These are phyloP conservation scores for Pyricularia grisea DNA, from an alignment of 2,329 filamentous ascomycete species.

Conservation along the genomic window DNA sequence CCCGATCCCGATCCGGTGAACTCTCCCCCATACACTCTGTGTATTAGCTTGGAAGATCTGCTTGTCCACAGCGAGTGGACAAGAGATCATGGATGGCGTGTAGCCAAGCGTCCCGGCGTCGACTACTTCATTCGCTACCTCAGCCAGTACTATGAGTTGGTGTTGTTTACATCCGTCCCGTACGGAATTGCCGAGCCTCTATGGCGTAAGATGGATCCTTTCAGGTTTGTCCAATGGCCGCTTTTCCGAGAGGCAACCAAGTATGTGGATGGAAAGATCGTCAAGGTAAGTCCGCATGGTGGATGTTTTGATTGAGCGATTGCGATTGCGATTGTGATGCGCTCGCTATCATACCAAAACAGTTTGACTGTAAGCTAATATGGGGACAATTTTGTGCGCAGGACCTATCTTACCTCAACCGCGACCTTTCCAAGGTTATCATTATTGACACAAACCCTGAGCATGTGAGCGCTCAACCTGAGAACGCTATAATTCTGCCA, in stretches of 20 bases:
- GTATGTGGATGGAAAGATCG: conserved; percentile 89
- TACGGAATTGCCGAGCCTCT: conserved; percentile 78
- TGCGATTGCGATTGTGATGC: background rate
- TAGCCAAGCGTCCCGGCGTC: conserved; percentile 87
- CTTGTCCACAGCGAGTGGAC: conserved; percentile 93
- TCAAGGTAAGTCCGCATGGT: conserved; percentile 58
- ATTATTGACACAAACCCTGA: conserved; percentile 79
- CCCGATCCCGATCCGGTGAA: conserved; percentile 72
- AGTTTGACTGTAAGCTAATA: background rate
- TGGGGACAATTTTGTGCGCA: conserved; percentile 24
- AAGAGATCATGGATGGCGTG: conserved; percentile 86
- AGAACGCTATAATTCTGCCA: conserved; percentile 86
- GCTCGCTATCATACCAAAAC: background rate
- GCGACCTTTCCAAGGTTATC: conserved; percentile 89
- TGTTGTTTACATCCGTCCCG: conserved; percentile 87
- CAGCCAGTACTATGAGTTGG: conserved; percentile 95
- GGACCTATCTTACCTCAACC: conserved; percentile 97
- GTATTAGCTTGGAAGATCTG: conserved; percentile 86
- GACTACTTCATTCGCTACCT: conserved; percentile 98
- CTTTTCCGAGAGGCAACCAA: conserved; percentile 94
- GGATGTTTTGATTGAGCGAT: background rate
- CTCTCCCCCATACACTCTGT: conserved; percentile 83
- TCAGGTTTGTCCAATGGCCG: conserved; percentile 90
- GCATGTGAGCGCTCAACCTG: conserved; percentile 84
- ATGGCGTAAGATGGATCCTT: conserved; percentile 88